A percentile compares a stretch with the other conserved stretches of the same genome.
Evolutionary conservation across 2,329 filamentous ascomycete species (phyloP).

Genomic region (Phialocephala subalpina): DNA sequence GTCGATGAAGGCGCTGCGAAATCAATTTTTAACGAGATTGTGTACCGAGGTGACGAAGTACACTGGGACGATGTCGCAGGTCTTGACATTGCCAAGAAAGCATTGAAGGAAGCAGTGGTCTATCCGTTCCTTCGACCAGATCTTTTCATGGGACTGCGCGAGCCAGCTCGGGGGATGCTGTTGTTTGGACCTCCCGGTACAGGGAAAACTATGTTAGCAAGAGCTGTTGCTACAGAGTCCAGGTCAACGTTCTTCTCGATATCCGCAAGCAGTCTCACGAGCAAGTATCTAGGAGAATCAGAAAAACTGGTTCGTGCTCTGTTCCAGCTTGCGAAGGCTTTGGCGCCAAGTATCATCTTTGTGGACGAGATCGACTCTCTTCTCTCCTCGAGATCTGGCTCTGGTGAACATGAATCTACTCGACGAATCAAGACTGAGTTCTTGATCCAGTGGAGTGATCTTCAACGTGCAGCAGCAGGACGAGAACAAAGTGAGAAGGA

Average conservation of each 20-base stretch:
- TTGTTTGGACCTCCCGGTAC: conserved; percentile 98
- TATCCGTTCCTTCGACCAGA: conserved; percentile 97
- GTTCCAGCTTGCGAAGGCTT: conserved; percentile 85
- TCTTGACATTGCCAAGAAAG: conserved; percentile 87
- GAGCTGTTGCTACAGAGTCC: conserved; percentile 93
- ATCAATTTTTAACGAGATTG: conserved; percentile 95
- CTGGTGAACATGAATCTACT: conserved; percentile 91
- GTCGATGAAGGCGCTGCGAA: conserved; percentile 85
- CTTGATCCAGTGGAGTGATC: conserved; percentile 94
- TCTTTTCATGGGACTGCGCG: conserved; percentile 92
- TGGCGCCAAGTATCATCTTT: conserved; percentile 96
- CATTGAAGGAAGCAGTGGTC: conserved; percentile 93
- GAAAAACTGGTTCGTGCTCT: conserved; percentile 95
- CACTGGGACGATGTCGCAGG: conserved; percentile 95
- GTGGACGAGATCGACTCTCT: conserved; percentile 98
- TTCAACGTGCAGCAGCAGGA: conserved; percentile 90
- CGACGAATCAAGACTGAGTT: conserved; percentile 97
- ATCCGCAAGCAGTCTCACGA: conserved; percentile 91
- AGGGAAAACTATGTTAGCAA: conserved; percentile 96
- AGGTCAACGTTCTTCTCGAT: conserved; percentile 97
- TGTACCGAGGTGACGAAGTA: conserved; percentile 93
- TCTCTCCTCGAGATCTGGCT: conserved; percentile 82
- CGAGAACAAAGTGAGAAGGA: conserved; percentile 73
- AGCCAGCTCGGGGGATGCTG: conserved; percentile 94
- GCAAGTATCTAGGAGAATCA: conserved; percentile 94